Percentiles rank a stretch among this genome's conserved stretches.
phyloP scores from a whole-genome alignment of 345 rosid genomes.

The Theobroma cacao region DNA sequence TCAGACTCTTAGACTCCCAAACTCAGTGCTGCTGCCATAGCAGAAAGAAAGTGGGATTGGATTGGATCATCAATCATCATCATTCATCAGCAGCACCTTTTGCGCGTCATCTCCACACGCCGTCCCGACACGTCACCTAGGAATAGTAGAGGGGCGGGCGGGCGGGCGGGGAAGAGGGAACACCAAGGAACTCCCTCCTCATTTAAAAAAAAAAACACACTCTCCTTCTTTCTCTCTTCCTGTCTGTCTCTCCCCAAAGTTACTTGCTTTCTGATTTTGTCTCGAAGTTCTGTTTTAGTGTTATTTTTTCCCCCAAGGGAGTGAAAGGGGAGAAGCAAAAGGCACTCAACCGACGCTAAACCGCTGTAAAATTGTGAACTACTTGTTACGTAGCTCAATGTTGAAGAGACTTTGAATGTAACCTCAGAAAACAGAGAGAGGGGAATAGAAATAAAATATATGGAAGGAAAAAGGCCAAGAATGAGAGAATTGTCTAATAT shows the following conservation, averaged over 20 bases:
- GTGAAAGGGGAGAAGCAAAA: constrained; percentile 4
- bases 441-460: constrained; percentile 12
- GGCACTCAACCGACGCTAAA: not conserved
- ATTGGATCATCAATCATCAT: not conserved
- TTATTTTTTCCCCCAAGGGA: not conserved
- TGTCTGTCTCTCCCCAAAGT: not conserved
- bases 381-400: not conserved
- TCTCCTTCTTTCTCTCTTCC: not conserved
- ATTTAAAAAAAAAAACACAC: constrained; percentile 10
- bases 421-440: constrained; percentile 14
- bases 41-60: no score
- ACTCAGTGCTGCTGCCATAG: not conserved
- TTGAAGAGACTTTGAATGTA: constrained; percentile 20
- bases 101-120: constrained; percentile 28
- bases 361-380: not conserved
- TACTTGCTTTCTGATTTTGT: not conserved
- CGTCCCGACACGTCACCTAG: constrained; percentile 33
- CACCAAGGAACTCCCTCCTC: constrained; percentile 1
- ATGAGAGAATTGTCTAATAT: constrained; percentile 37
- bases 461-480: constrained; percentile 16
- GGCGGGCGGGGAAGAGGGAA: constrained; percentile 54
- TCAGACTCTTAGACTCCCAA: no score
- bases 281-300: not conserved
- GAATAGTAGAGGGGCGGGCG: constrained; percentile 22
- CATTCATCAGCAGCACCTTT: no score